Evolutionary conservation across 2,329 filamentous ascomycete genomes (phyloP), one percentile per base, ranked within the genome.

Genomic region (Sporothrix globosa): DNA sequence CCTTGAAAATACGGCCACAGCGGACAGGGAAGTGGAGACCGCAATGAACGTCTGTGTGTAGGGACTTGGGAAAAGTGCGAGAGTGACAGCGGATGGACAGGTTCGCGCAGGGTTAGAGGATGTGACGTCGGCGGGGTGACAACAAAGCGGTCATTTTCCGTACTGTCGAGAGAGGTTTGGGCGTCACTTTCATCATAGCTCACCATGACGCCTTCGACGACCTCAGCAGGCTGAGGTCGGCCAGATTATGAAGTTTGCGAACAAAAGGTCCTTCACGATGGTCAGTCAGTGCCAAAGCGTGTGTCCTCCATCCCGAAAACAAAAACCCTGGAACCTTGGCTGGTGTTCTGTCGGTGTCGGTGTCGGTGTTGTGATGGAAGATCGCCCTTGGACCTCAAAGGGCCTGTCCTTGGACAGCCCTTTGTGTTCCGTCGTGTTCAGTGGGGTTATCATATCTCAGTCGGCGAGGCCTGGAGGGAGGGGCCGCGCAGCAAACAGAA

Each of bases 81-180:
- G 66, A 56, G 41, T 41, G 24, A 39, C 4, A 52, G 61, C 67
- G 41, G 39, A 46, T 34, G 34, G n/a, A 5, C 61, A 30, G 44
- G 41, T 44, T 44, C 61, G 61, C 44, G 6, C 24, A 27, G 41
- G 44, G 44, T 34, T 65, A 44, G 58, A 46, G 39, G 58, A 65
- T 65, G 61, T 65, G 61, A 65, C 61, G 61, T 65, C 61, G 61
- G 61, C 61, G 44, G 44, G 61, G 61, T 48, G 61, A 50, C 34
- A 30, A 46, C 34, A 48, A 30, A 39, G 60, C 21, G 60, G 13
- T 21, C 46, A 41, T 34, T 10, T 19, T 34, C 14, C 52, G 52
- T 30, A 24, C 7, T 56, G 4, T 2, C 27, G 34, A 34, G 34
- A 34, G 7, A 34, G 34, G 34, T 34, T 7, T 34, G 34, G 27